A percentile compares a stretch with the other conserved stretches of the same genome.
Evolutionary conservation across 2,329 filamentous ascomycete genomes (phyloP).

Genomic region (Aspergillus persii): DNA sequence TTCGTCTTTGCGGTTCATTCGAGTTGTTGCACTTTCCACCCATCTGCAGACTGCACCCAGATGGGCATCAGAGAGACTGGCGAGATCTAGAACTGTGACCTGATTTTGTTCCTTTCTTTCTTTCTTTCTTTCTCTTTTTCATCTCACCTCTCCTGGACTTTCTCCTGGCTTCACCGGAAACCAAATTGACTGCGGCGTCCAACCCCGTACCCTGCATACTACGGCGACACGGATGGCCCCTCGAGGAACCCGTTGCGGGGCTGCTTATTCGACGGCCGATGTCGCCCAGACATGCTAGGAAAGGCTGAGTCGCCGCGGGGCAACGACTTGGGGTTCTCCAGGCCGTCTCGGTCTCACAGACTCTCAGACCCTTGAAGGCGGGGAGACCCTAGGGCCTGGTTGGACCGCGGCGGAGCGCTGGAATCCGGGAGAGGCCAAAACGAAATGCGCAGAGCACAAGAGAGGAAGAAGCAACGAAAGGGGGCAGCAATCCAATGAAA

Average conservation of each 20-base stretch:
- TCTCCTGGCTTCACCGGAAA: background rate
- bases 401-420: slow-evolving; percentile 3
- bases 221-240: background rate
- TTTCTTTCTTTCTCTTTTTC: background rate
- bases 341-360: background rate
- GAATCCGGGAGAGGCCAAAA: background rate
- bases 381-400: background rate
- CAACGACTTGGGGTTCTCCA: background rate
- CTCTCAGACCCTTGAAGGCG: background rate
- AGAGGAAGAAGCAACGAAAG: background rate
- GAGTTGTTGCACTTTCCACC: background rate
- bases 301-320: slow-evolving; percentile 5
- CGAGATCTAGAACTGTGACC: background rate
- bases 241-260: background rate
- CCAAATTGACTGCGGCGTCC: background rate
- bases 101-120: too few species aligned
- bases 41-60: background rate
- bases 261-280: slow-evolving; percentile 6
- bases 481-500: background rate
- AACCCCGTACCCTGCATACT: background rate
- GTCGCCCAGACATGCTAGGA: slow-evolving; percentile 1
- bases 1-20: background rate
- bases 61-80: background rate
- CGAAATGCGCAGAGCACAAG: background rate
- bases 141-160: background rate